Conservation (phyloP, 768 basidiomycete genomes). For the Russula compacta region DNA sequence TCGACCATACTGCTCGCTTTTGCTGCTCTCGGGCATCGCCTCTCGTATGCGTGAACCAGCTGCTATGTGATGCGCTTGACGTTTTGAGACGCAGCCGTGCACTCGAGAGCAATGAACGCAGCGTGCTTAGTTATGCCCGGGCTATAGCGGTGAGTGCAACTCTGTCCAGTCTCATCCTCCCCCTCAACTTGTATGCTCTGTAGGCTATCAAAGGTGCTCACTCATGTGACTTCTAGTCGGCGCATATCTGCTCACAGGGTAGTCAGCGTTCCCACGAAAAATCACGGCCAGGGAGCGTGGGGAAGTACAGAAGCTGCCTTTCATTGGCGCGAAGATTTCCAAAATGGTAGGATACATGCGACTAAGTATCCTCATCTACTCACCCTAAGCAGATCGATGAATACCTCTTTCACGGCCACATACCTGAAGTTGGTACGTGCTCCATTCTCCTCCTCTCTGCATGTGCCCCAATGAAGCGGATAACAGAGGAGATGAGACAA, state of each 20-base stretch:
- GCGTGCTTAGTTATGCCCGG: conserved; percentile 63
- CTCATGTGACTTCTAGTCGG: not conserved
- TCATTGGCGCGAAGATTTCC: conserved; percentile 32
- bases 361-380: not conserved
- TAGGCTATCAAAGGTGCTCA: conserved; percentile 42
- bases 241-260: not conserved
- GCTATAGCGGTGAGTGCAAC: conserved; percentile 48
- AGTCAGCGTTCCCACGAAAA: conserved; percentile 27
- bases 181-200: not conserved
- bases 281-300: conserved; percentile 23
- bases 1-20: conserved; percentile 34
- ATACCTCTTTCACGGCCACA: conserved; percentile 43
- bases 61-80: conserved; percentile 46
- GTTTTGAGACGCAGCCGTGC: conserved; percentile 49
- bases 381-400: conserved; percentile 45
- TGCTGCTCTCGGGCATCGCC: conserved; percentile 59
- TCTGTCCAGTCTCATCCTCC: conserved; percentile 21
- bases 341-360: conserved; percentile 24
- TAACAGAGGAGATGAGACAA: conserved; percentile 36
- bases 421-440: conserved; percentile 49
- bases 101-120: conserved; percentile 58
- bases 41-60: conserved; percentile 61
- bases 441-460: not conserved
- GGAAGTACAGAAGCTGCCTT: conserved; percentile 28
- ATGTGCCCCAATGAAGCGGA: not conserved